Evolutionary conservation across 2,329 filamentous ascomycete genomes (phyloP).

Genomic region (Pseudocercospora ulei): DNA sequence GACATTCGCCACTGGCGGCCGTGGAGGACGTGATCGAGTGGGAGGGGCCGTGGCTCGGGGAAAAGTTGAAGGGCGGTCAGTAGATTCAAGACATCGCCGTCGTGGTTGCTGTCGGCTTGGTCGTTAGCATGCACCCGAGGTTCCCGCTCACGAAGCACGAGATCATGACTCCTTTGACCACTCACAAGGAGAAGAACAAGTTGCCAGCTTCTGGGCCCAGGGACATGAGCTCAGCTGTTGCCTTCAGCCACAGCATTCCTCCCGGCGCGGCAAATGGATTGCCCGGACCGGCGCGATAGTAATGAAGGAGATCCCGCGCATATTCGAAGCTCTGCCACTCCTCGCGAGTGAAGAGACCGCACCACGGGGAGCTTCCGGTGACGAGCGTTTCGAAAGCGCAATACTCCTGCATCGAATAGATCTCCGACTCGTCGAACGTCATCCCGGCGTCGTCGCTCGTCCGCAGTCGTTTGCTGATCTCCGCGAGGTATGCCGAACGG

Average conservation of each 20-base stretch:
- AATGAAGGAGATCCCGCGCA: slow-evolving; percentile 50
- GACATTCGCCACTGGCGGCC: slow-evolving; percentile 48
- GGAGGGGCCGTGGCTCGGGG: slow-evolving; percentile 39
- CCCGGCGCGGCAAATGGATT: slow-evolving; percentile 46
- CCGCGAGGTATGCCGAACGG: slow-evolving; percentile 41
- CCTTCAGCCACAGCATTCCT: slow-evolving; percentile 52
- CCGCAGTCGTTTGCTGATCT: slow-evolving; percentile 41
- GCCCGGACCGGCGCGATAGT: slow-evolving; percentile 51
- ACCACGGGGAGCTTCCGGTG: slow-evolving; percentile 48
- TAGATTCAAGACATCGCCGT: slow-evolving; percentile 50
- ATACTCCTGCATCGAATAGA: slow-evolving; percentile 54
- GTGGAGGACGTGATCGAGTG: slow-evolving; percentile 39
- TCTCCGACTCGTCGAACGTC: slow-evolving; percentile 40
- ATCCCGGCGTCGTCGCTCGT: slow-evolving; percentile 40
- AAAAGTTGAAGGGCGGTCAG: slow-evolving; percentile 47
- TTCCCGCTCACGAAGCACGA: too few relatives aligned
- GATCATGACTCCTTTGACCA: slow-evolving; percentile 13
- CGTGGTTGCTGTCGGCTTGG: slow-evolving; percentile 41
- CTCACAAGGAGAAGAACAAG: slow-evolving; percentile 51
- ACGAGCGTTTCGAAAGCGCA: slow-evolving; percentile 51
- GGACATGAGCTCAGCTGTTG: slow-evolving; percentile 43
- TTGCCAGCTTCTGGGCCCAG: slow-evolving; percentile 39
- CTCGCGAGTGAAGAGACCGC: slow-evolving; percentile 45
- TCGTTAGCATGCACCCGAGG: not conserved
- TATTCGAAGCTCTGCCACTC: slow-evolving; percentile 52